A percentile compares a stretch with the other conserved stretches of the same genome.
These are phyloP conservation scores for Trichoderma lentiforme DNA, from an alignment of 2,329 filamentous ascomycete genomes.

Conservation along the genomic window DNA sequence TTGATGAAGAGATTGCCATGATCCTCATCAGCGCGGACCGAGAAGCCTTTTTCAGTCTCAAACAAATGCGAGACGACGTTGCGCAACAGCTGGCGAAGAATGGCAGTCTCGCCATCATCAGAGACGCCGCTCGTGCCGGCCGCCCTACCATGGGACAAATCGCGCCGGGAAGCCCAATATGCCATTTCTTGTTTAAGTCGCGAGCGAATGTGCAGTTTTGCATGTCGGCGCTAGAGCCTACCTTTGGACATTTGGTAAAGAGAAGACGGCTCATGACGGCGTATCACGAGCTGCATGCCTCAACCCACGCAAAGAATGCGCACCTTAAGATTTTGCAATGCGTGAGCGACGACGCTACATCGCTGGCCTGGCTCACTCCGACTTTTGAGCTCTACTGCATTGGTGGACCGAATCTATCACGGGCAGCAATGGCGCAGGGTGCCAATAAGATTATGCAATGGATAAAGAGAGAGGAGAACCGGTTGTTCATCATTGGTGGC, in stretches of 20 bases:
- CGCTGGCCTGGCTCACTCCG: constrained; percentile 86
- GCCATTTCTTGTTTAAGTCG: constrained; percentile 95
- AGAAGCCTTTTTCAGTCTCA: constrained; percentile 87
- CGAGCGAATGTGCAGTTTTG: constrained; percentile 92
- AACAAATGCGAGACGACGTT: constrained; percentile 65
- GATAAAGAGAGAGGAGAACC: constrained; percentile 87
- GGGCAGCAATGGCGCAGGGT: constrained; percentile 70
- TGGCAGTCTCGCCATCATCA: constrained; percentile 71
- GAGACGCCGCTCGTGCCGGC: constrained; percentile 64
- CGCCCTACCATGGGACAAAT: constrained; percentile 72
- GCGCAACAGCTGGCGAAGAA: constrained; percentile 70
- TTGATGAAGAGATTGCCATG: constrained; percentile 80
- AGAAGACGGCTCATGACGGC: constrained; percentile 73
- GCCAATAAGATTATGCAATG: constrained; percentile 89
- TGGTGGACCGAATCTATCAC: constrained; percentile 68
- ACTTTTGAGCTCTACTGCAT: constrained; percentile 93
- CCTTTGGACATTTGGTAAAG: constrained; percentile 58
- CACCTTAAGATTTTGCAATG: constrained; percentile 84
- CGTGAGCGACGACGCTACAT: constrained; percentile 69
- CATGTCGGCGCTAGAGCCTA: constrained; percentile 76
- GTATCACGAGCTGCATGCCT: constrained; percentile 81
- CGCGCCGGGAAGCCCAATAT: constrained; percentile 72
- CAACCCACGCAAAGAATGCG: constrained; percentile 78
- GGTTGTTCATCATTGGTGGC: constrained; percentile 96
- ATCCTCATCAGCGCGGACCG: constrained; percentile 90